Evolutionary conservation across 202 grass and related monocot species (phyloP), one percentile per base, ranked within the genome.

Genomic region (Eragrostis tef): DNA sequence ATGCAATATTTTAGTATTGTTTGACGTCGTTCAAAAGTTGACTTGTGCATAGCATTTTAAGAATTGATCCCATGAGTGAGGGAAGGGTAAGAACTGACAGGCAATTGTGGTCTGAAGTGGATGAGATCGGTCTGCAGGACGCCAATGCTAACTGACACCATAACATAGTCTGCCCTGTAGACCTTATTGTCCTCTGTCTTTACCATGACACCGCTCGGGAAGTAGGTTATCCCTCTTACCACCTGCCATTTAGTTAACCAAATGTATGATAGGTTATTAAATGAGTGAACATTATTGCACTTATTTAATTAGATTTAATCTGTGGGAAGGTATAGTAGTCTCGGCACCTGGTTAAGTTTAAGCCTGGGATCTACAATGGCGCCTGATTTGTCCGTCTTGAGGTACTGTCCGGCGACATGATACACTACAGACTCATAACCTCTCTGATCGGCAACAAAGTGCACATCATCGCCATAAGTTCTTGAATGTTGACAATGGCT

Each of bases 91-190:
- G 10, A 26, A 60, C 57, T 61, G 3, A 61, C 57, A 26, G 57
- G 57, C 27, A 61, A 27, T 1, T 3, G 21, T 61, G 57, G 57
- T 11, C 3, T 61, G 57, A 61, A 61, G 57, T 27, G 22, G 4
- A 27, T 61, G 11, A 61, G 57, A 61, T 61, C 25, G 2, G 10
- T 61, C 57, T 61, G 57, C 21, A 61, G 22, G 57, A 94, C 91
- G 13, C 91, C 88, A 14, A 94, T 71, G 71, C 91, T 94, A 2
- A 47, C 77, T 6, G 91, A 94, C n/a, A 94, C 80, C 46, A 94
- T 69, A 6, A 89, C 86, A 9, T 94, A 94, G 42, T 87, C 84
- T 7, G 92, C 92, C 1, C 39, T 64, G 71, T 87, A 91, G 10
- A 75, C 47, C 44, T 50, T 50, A 16, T 13, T 16, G 65, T 84